Evolutionary conservation across 805 yeast genomes (phyloP).

Genomic region (Candida morakotiae): DNA sequence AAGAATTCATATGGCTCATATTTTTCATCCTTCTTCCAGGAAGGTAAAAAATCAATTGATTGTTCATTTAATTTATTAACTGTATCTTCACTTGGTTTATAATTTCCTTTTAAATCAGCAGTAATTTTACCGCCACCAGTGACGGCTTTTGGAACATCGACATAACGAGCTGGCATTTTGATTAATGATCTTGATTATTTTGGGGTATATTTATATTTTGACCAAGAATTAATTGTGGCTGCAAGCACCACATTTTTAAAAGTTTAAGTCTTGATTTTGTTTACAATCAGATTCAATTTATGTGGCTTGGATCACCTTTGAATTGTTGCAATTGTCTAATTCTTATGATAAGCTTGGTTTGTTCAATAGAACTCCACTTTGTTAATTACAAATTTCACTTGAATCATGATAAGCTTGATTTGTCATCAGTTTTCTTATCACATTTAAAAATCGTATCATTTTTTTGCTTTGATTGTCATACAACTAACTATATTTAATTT

Average conservation of each 20-base stretch:
- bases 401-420: too few relatives aligned
- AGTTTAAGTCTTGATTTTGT: too few relatives aligned
- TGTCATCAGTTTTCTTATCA: too few relatives aligned
- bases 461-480: too few relatives aligned
- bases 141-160: slow-evolving; percentile 6
- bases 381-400: too few relatives aligned
- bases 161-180: slow-evolving; percentile 11
- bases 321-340: too few relatives aligned
- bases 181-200: background rate
- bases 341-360: too few relatives aligned
- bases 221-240: slow-evolving; percentile 1
- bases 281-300: too few relatives aligned
- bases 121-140: slow-evolving; percentile 7
- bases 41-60: slow-evolving; percentile 21
- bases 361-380: too few relatives aligned
- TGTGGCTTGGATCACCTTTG: too few relatives aligned
- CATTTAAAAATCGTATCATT: too few relatives aligned
- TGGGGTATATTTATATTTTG: background rate
- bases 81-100: slow-evolving; percentile 10
- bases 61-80: slow-evolving; percentile 2
- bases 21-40: slow-evolving; percentile 36
- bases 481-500: too few relatives aligned
- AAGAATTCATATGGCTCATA: slow-evolving; percentile 49
- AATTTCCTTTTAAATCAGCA: slow-evolving; percentile 9
- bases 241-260: slow-evolving; percentile 4